Conservation (phyloP, 495 filamentous ascomycete species). For the Xylaria flabelliformis region DNA sequence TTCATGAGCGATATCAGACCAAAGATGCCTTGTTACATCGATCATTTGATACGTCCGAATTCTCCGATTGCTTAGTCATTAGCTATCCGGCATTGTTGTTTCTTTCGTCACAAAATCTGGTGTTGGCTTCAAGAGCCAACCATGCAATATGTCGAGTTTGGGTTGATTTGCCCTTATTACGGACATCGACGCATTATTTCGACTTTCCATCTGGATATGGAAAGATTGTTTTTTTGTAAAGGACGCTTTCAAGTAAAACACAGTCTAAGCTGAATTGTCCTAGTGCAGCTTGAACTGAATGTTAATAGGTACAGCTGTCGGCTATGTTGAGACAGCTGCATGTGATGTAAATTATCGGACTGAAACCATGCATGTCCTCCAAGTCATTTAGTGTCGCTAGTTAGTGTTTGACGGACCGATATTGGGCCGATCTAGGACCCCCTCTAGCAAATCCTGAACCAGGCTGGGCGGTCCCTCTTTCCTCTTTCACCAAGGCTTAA, state of each 20-base stretch:
- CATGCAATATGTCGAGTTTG: neutral
- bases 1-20: neutral
- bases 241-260: too few species aligned
- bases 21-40: neutral
- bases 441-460: slow-evolving; percentile 23
- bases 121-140: neutral
- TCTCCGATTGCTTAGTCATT: neutral
- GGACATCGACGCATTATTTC: neutral
- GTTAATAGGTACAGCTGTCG: neutral
- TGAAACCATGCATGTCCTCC: neutral
- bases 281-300: too few species aligned
- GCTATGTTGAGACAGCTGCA: neutral
- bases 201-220: neutral
- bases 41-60: neutral
- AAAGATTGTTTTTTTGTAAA: too few species aligned
- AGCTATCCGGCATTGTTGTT: neutral
- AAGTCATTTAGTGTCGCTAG: too few species aligned
- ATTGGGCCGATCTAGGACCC: slow-evolving; percentile 3
- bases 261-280: too few species aligned
- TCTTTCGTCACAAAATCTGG: neutral
- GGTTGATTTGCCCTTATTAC: neutral
- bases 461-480: neutral
- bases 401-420: neutral
- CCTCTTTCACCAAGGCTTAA: neutral
- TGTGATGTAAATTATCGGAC: neutral